These are phyloP conservation scores for Nakaseomyces nivariensis DNA, from an alignment of 1,139 yeast species.

Conservation along the genomic window DNA sequence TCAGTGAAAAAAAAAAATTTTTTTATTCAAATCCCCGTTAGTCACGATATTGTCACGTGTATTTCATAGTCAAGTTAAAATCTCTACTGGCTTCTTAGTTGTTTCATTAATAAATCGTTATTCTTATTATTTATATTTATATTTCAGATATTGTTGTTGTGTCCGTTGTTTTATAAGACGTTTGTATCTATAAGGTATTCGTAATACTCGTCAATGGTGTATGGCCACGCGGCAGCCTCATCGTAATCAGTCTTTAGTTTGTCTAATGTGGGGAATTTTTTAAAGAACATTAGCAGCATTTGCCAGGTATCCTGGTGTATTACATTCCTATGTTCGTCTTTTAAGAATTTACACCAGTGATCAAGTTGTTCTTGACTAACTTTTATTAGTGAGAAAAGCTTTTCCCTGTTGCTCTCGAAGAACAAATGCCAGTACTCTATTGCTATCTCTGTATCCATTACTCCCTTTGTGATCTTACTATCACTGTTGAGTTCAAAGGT, in stretches of 20 bases:
- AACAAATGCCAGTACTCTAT: constrained; percentile 70
- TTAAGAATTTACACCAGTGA: constrained; percentile 24
- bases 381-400: constrained; percentile 36
- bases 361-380: constrained; percentile 36
- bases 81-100: no score
- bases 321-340: constrained; percentile 22
- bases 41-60: not conserved
- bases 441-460: constrained; percentile 55
- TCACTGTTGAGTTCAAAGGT: constrained; percentile 63
- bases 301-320: constrained; percentile 75
- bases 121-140: not conserved
- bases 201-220: constrained; percentile 73
- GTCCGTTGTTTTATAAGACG: not conserved
- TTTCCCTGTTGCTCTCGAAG: constrained; percentile 33
- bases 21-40: not conserved
- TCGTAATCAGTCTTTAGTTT: constrained; percentile 51
- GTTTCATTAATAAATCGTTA: no score
- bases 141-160: not conserved
- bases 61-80: not conserved
- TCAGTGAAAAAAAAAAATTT: not conserved
- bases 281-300: constrained; percentile 64
- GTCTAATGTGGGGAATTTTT: constrained; percentile 40
- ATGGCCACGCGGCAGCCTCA: constrained; percentile 87
- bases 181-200: constrained; percentile 38
- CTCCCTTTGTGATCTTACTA: constrained; percentile 39